Base-by-base conservation (phyloP, 1,139 yeast species). In the Suhomyces panamericanus region DNA sequence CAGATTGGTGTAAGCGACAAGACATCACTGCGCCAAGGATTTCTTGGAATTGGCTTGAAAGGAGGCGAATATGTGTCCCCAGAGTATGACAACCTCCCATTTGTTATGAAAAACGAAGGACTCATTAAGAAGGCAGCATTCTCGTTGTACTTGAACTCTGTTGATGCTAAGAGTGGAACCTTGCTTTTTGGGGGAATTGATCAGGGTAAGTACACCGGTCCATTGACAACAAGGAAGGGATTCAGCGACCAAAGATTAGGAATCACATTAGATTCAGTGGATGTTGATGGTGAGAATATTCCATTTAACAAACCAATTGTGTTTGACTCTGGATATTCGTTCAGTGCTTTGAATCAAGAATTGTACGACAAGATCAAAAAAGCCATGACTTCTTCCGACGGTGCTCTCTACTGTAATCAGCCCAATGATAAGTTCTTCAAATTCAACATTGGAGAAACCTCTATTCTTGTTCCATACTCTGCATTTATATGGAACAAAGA, bases 1-100 rank as follows among this genome's bases (percentile, higher is more conserved):
- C 52, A 53, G 30, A 54, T 62, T 42, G 66, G 56, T 5, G 54
- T 53, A 27, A 62, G 54, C 17, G 50, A 53, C 48, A 20, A 33
- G 20, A 50, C 60, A 52, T 20, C 40, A 7, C 38, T 15, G 5
- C 30, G 33, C 11, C 43, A 45, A 17, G 63, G 63, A 17, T 53
- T 62, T n/a, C 47, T 62, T 9, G 67, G 67, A 20, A 77, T 83
- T 48, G 86, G 86, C 12, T 31, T 36, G 20, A 9, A 10, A 6
- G 7, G 16, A 11, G 20, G 11, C 14, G 47, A 41, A 28, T 33
- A 34, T 10, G 14, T 20, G 24, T 5, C 5, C 8, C 24, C 24
- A 20, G 8, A 20, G 24, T 20, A 66, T 44, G 43, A 49, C 17
- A 62, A 52, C 43, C 48, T 60, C 33, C 65, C 67, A 2, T 28